Evolutionary conservation across 2,329 filamentous ascomycete species (phyloP), one percentile per base, ranked within the genome.

Genomic region (Beauveria varroae): DNA sequence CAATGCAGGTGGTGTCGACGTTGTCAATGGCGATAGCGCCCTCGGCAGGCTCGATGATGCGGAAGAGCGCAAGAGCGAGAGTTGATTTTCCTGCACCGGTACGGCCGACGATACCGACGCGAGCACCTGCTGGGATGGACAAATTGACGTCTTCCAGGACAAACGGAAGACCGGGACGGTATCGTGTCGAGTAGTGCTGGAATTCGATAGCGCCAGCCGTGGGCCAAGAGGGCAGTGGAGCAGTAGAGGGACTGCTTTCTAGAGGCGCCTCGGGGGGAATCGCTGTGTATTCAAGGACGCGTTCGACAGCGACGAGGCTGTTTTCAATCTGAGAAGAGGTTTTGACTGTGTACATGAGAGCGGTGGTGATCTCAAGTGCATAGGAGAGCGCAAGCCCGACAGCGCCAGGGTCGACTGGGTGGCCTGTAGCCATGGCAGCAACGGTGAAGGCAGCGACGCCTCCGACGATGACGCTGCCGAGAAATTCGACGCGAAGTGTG

Each of bases 261-360:
- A 44, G 57, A 20, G 91, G 89, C 63, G 91, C 91, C 77, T 96
- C 92, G 72, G 88, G 92, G 49, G 91, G 90, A 64, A 96, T 81
- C 58, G 82, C 81, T 63, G 91, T 89, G 75, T 96, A 96, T 75
- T 96, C 92, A 53, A 96, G 85, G 55, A 96, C 90, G 69, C 92
- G 87, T 80, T 96, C 92, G 44, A 96, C 92, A 18, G 91, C 95
- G 49, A 96, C 91, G 69, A 96, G 96, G 75, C 96, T 96, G 18
- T 91, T 96, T 79, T 96, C 92, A 22, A 96, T 91, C 74, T 96
- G 92, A 46, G 96, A 92, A 1, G 91, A 96, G 75, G 96, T 92
- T 64, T 92, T 85, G 59, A 96, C 91, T 70, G 96, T 96, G 91
- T 91, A 96, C 78, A 96, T 96, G 68, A 96, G 81, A 55, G 90